Percentiles rank a stretch among this genome's conserved stretches.
phyloP scores from a whole-genome alignment of 2,329 filamentous ascomycete genomes.

The Trichophyton benhamiae region DNA sequence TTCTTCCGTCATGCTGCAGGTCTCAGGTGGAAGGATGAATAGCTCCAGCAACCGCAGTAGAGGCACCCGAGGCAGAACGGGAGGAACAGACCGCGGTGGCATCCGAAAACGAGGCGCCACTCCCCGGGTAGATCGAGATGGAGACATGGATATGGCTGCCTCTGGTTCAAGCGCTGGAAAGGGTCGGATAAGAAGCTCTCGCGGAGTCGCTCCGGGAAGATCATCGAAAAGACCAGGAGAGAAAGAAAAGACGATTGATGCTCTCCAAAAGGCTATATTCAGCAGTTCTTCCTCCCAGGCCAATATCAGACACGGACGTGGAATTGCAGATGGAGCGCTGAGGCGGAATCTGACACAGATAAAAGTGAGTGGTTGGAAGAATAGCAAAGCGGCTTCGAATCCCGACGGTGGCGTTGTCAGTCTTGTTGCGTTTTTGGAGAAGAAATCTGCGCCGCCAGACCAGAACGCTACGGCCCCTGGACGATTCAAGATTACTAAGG shows the following conservation, averaged over 20 bases:
- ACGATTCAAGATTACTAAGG: constrained; percentile 59
- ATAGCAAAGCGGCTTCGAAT: constrained; percentile 57
- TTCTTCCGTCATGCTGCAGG: constrained; percentile 9
- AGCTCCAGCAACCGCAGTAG: constrained; percentile 24
- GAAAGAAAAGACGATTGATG: constrained; percentile 22
- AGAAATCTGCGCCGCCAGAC: constrained; percentile 49
- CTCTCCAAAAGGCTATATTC: constrained; percentile 27
- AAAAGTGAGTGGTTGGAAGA: constrained; percentile 48
- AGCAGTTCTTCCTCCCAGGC: constrained; percentile 24
- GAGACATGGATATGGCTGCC: constrained; percentile 49
- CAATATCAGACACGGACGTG: constrained; percentile 29
- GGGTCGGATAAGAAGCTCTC: constrained; percentile 22
- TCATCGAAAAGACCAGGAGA: constrained; percentile 14
- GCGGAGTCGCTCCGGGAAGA: constrained; percentile 22
- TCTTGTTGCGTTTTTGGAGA: constrained; percentile 57
- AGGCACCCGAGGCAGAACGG: constrained; percentile 17
- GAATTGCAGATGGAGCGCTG: constrained; percentile 17
- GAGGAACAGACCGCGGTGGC: constrained; percentile 32
- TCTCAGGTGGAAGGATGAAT: constrained; percentile 15
- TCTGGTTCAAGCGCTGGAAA: constrained; percentile 24
- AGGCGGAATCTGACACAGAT: constrained; percentile 24
- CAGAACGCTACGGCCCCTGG: constrained; percentile 35
- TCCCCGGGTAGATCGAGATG: constrained; percentile 45
- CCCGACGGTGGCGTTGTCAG: constrained; percentile 54
- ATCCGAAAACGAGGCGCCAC: constrained; percentile 39